A percentile compares a stretch with the other conserved stretches of the same genome.
These are phyloP conservation scores for Apiospora marii DNA, from an alignment of 2,329 filamentous ascomycete species.

Conservation along the genomic window DNA sequence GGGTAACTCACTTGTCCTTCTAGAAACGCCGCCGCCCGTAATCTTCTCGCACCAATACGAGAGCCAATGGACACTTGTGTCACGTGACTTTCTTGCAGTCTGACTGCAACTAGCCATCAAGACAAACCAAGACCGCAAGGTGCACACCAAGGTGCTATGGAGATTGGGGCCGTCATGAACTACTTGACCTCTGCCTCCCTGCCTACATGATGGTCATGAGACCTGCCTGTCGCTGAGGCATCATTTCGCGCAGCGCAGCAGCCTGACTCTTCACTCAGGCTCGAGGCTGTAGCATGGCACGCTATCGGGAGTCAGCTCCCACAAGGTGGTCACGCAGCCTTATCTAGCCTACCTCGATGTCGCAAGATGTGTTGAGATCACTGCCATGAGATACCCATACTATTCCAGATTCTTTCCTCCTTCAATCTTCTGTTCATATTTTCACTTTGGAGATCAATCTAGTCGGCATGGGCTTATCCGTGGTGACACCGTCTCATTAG, in stretches of 20 bases:
- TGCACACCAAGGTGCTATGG: too few relatives aligned
- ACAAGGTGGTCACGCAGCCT: background rate
- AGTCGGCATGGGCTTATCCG: background rate
- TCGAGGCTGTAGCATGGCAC: too few relatives aligned
- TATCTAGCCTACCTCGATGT: background rate
- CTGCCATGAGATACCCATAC: background rate
- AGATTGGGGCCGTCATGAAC: too few relatives aligned
- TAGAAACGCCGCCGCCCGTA: background rate
- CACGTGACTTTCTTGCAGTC: background rate
- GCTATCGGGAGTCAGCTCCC: background rate
- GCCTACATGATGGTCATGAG: background rate
- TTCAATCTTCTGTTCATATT: background rate
- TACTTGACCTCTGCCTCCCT: too few relatives aligned
- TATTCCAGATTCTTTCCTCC: background rate
- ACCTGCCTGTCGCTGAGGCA: background rate
- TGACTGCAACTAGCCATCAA: background rate
- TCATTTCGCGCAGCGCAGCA: too few relatives aligned
- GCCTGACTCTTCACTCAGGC: too few relatives aligned
- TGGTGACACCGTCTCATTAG: too few relatives aligned
- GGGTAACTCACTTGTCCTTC: background rate
- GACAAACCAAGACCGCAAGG: background rate
- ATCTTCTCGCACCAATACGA: background rate
- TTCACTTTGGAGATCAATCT: background rate
- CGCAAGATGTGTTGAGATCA: background rate
- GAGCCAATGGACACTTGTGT: background rate